phyloP scores from a whole-genome alignment of 2,329 filamentous ascomycete genomes.

The Camillea tinctor region DNA sequence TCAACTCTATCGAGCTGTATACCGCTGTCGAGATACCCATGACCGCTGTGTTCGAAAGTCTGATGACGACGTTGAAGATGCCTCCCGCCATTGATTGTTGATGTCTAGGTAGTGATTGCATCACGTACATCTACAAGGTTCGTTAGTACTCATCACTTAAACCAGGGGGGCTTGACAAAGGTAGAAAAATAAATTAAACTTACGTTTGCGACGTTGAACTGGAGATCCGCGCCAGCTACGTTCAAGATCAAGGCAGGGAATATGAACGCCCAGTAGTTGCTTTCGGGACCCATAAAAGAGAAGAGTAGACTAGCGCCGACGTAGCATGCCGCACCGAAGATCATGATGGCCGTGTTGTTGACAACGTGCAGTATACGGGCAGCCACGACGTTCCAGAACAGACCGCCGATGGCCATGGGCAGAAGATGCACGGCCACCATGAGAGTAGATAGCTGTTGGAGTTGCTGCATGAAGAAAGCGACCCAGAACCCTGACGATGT shows the following conservation, averaged over 20 bases:
- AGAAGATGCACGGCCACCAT: conserved; percentile 62
- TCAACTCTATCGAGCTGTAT: conserved; percentile 48
- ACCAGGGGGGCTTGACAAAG: neutral
- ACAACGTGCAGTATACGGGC: conserved; percentile 61
- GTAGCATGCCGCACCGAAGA: conserved; percentile 40
- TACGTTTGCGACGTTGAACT: conserved; percentile 69
- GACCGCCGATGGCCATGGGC: conserved; percentile 62
- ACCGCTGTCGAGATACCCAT: conserved; percentile 63
- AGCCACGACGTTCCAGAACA: conserved; percentile 62
- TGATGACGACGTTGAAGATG: conserved; percentile 65
- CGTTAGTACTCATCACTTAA: conserved; percentile 9
- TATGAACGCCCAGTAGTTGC: conserved; percentile 63
- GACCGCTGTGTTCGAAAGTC: conserved; percentile 58
- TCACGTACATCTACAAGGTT: conserved; percentile 61
- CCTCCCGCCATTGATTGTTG: conserved; percentile 66
- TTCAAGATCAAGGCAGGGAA: conserved; percentile 61
- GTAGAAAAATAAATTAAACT: conserved; percentile 22
- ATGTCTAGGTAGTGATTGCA: conserved; percentile 60
- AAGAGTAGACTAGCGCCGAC: conserved; percentile 48
- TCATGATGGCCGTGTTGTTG: conserved; percentile 63
- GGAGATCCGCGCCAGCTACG: conserved; percentile 66
- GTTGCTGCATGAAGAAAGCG: conserved; percentile 62
- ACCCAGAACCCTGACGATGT: conserved; percentile 61
- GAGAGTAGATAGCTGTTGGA: conserved; percentile 52
- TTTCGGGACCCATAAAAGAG: conserved; percentile 53